phyloP scores from a whole-genome alignment of 108 stramenopile genomes.

The Cyclotella atomus region DNA sequence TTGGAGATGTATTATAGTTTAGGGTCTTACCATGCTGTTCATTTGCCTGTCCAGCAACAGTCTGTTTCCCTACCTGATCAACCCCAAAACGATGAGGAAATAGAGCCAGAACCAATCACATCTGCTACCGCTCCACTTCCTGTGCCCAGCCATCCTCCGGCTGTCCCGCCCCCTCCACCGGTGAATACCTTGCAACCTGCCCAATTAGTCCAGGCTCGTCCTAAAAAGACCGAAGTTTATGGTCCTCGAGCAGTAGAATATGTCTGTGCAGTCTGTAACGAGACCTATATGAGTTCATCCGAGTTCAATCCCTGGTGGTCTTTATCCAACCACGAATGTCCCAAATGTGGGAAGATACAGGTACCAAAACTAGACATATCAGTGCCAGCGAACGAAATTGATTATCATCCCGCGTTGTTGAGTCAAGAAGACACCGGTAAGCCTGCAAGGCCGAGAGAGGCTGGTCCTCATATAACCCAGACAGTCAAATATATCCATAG shows the following conservation, averaged over 20 bases:
- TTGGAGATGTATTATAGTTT: conserved; percentile 15
- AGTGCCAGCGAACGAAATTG: conserved; percentile 80
- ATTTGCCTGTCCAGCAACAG: neutral
- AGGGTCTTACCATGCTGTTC: neutral
- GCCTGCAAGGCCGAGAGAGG: neutral
- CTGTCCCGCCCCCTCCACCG: neutral
- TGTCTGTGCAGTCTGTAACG: conserved; percentile 84
- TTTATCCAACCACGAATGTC: conserved; percentile 78
- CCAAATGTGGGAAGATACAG: conserved; percentile 82
- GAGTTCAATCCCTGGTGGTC: conserved; percentile 91
- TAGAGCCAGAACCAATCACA: neutral
- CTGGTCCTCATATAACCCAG: conserved; percentile 2
- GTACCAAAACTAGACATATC: conserved; percentile 89
- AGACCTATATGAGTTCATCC: conserved; percentile 69
- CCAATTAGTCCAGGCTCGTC: neutral
- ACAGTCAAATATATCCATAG: neutral
- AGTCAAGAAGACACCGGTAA: conserved; percentile 61
- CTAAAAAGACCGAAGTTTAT: conserved; percentile 52
- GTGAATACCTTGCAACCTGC: neutral
- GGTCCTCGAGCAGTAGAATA: conserved; percentile 78
- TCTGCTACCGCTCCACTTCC: neutral
- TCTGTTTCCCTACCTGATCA: neutral
- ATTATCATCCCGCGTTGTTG: conserved; percentile 90
- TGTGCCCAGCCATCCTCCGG: neutral
- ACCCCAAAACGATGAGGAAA: neutral